phyloP scores from a whole-genome alignment of 2,329 filamentous ascomycete genomes.

The Colletotrichum lindemuthianum region DNA sequence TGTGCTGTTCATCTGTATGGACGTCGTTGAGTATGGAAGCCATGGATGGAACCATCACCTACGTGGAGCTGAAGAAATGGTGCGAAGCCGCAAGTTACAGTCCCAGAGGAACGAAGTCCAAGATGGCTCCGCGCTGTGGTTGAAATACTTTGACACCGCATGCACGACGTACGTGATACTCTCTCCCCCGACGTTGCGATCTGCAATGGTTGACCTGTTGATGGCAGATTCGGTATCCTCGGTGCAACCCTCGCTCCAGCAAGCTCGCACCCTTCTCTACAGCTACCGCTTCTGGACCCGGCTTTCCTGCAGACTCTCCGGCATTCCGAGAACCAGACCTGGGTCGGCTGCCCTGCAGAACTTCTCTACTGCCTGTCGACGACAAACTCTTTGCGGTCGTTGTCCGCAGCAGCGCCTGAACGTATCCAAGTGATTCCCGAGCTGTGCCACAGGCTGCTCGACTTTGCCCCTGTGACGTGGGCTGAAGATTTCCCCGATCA shows the following conservation, averaged over 20 bases:
- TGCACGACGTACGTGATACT: slow-evolving; percentile 22
- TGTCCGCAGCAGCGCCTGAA: neutral
- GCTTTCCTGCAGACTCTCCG: slow-evolving; percentile 12
- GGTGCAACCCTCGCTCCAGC: slow-evolving; percentile 23
- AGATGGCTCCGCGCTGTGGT: neutral
- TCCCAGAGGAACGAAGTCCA: neutral
- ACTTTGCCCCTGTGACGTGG: slow-evolving; percentile 18
- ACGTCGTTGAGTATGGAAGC: slow-evolving; percentile 28
- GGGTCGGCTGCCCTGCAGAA: slow-evolving; percentile 31
- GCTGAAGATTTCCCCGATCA: slow-evolving; percentile 15
- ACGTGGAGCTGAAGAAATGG: slow-evolving; percentile 20
- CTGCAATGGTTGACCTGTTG: neutral
- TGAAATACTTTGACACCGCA: slow-evolving; percentile 25
- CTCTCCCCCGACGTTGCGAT: neutral
- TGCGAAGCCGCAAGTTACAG: neutral
- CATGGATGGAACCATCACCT: slow-evolving; percentile 30
- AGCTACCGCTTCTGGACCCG: neutral
- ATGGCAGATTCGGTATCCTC: slow-evolving; percentile 16
- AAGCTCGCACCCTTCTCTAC: neutral
- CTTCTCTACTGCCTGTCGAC: slow-evolving; percentile 19
- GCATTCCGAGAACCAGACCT: slow-evolving; percentile 25
- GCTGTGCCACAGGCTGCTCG: neutral
- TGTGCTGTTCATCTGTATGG: slow-evolving; percentile 30
- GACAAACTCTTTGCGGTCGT: slow-evolving; percentile 17
- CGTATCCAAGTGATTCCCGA: neutral